Evolutionary conservation across 768 basidiomycete species (phyloP).

Genomic region (Pleurotus sapidus): DNA sequence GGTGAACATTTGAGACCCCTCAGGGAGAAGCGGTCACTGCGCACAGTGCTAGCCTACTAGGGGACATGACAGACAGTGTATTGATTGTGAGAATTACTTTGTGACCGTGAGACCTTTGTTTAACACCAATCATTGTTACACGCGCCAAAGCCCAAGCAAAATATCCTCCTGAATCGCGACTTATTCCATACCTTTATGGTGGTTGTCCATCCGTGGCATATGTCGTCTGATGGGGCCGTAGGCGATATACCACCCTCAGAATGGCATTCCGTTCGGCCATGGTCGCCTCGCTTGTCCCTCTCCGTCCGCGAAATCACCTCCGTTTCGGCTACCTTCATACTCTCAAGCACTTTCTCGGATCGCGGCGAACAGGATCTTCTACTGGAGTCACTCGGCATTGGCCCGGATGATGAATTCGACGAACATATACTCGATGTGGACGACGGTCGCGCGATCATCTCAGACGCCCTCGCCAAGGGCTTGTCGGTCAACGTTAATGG

Average conservation of each 20-base stretch:
- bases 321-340: slow-evolving; percentile 78
- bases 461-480: slow-evolving; percentile 69
- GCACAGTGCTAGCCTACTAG: too few species aligned
- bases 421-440: slow-evolving; percentile 24
- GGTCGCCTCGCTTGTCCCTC: slow-evolving; percentile 69
- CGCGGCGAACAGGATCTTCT: slow-evolving; percentile 37
- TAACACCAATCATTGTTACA: too few species aligned
- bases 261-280: slow-evolving; percentile 78
- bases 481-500: slow-evolving; percentile 80
- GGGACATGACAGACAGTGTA: background rate
- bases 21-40: too few species aligned
- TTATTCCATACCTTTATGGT: background rate
- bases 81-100: background rate
- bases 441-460: slow-evolving; percentile 44
- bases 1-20: too few species aligned
- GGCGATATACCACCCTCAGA: slow-evolving; percentile 20
- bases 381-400: slow-evolving; percentile 37
- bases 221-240: slow-evolving; percentile 23
- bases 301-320: slow-evolving; percentile 80
- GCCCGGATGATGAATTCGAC: slow-evolving; percentile 27
- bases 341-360: slow-evolving; percentile 51
- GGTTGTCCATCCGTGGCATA: slow-evolving; percentile 8
- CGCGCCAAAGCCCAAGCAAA: too few species aligned
- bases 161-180: too few species aligned
- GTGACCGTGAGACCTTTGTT: too few species aligned